Evolutionary conservation across 305 asterid species (phyloP).

Genomic region (Fraxinus platypoda): DNA sequence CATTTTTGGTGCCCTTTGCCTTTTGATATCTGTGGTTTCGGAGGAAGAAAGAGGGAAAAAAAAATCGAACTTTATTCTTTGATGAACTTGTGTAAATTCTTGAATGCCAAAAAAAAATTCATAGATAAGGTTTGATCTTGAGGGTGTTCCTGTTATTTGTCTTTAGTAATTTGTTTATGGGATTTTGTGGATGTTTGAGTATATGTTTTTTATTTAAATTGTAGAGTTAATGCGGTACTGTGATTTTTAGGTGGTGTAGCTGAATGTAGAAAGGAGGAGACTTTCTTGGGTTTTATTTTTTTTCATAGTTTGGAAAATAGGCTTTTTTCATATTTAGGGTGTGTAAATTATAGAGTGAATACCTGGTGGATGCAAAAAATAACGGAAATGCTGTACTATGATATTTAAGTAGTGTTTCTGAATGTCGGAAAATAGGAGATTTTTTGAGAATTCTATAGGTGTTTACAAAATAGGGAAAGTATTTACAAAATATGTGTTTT

Average conservation of each 20-base stretch:
- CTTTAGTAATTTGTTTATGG: constrained; percentile 20
- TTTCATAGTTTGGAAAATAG: background rate
- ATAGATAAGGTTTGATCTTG: constrained; percentile 23
- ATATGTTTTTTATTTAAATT: constrained; percentile 13
- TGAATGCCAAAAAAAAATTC: background rate
- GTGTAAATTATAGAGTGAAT: background rate
- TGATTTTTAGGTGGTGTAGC: constrained; percentile 14
- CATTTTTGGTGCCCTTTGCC: background rate
- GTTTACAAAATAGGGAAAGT: background rate
- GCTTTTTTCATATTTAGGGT: background rate
- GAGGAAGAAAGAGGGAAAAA: constrained; percentile 7
- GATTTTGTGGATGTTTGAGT: constrained; percentile 10
- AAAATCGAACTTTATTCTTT: background rate
- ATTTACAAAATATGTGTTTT: too few species aligned
- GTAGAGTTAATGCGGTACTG: background rate
- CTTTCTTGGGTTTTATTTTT: too few species aligned
- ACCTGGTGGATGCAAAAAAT: background rate
- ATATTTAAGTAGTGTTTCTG: background rate
- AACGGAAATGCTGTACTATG: background rate
- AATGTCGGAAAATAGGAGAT: constrained; percentile 1
- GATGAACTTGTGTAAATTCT: background rate
- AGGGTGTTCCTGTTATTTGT: constrained; percentile 6
- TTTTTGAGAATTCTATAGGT: background rate
- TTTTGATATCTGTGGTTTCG: background rate
- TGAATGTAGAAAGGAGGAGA: background rate